Percentiles rank a stretch among this genome's conserved stretches.
Evolutionary conservation across 2,329 filamentous ascomycete species (phyloP).

Genomic region (Cytospora chrysosperma): DNA sequence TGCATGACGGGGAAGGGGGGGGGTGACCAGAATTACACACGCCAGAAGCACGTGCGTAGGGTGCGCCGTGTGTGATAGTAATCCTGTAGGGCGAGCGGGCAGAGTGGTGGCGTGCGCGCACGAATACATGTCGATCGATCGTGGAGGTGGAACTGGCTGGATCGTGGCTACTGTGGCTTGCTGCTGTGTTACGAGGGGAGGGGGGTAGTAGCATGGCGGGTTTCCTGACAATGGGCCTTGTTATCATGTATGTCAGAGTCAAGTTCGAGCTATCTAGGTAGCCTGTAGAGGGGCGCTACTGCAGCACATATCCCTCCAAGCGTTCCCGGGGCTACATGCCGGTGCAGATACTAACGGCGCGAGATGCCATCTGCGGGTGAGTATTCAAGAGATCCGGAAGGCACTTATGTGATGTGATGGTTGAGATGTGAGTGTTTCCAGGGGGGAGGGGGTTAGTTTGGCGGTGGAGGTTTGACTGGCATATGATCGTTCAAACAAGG

Average conservation of each 20-base stretch:
- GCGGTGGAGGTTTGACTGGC: background rate
- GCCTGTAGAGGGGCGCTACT: background rate
- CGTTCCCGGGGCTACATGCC: background rate
- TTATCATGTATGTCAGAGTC: background rate
- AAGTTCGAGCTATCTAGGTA: too few relatives aligned
- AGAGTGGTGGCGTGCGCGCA: too few relatives aligned
- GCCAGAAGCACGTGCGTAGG: conserved; percentile 20
- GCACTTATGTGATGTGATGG: conserved; percentile 1
- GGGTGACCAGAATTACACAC: too few relatives aligned
- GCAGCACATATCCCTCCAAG: background rate
- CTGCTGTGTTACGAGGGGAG: conserved; percentile 12
- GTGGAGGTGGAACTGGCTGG: conserved; percentile 15
- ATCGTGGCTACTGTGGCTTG: conserved; percentile 8
- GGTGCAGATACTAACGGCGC: conserved; percentile 1
- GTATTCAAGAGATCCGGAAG: conserved; percentile 1
- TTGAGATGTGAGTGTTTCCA: conserved; percentile 6
- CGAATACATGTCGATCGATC: conserved; percentile 13
- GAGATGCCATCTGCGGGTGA: conserved; percentile 5
- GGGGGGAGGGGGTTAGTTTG: background rate
- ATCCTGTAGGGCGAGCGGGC: background rate
- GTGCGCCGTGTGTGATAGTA: background rate
- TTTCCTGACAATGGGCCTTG: background rate
- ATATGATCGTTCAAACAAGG: background rate
- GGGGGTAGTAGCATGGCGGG: background rate
- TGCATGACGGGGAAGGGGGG: conserved; percentile 18